These are phyloP conservation scores for Myxozyma lipomycoides DNA, from an alignment of 805 yeast genomes.

Conservation along the genomic window DNA sequence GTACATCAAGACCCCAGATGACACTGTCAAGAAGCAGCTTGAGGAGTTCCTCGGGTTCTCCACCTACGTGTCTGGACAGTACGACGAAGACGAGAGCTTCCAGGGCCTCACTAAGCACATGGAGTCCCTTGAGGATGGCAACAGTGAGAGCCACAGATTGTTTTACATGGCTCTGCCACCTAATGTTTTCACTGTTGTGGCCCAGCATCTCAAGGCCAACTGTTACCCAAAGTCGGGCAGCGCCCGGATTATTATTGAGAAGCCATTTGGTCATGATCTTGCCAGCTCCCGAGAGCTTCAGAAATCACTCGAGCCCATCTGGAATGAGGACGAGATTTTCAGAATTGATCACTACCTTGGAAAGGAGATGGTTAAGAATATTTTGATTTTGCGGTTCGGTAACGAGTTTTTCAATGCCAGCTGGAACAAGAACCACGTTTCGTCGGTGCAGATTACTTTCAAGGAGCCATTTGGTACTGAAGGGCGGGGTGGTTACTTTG, in stretches of 20 bases:
- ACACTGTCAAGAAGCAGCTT: slow-evolving; percentile 39
- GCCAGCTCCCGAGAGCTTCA: slow-evolving; percentile 74
- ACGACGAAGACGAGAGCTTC: slow-evolving; percentile 78
- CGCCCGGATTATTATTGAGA: slow-evolving; percentile 85
- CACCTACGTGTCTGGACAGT: slow-evolving; percentile 70
- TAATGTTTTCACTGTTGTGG: slow-evolving; percentile 77
- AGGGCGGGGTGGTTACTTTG: slow-evolving; percentile 98
- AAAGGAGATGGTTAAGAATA: slow-evolving; percentile 95
- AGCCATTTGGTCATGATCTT: slow-evolving; percentile 95
- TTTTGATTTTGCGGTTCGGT: slow-evolving; percentile 83
- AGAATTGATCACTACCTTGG: slow-evolving; percentile 98
- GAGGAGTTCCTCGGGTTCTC: slow-evolving; percentile 64
- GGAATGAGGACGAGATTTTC: slow-evolving; percentile 85
- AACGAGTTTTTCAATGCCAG: slow-evolving; percentile 82
- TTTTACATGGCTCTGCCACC: slow-evolving; percentile 96
- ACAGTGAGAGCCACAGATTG: slow-evolving; percentile 63
- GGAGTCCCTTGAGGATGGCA: slow-evolving; percentile 54
- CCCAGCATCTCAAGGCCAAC: slow-evolving; percentile 62
- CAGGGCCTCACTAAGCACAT: slow-evolving; percentile 51
- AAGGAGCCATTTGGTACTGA: slow-evolving; percentile 99
- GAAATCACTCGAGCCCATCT: slow-evolving; percentile 71
- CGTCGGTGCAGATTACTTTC: slow-evolving; percentile 81
- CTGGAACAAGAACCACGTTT: slow-evolving; percentile 79
- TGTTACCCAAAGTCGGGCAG: slow-evolving; percentile 61
- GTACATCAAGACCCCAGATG: slow-evolving; percentile 55